Percentiles rank a stretch among this genome's conserved stretches.
Evolutionary conservation across 305 asterid genomes (phyloP).

Genomic region (Fraxinus platypoda): DNA sequence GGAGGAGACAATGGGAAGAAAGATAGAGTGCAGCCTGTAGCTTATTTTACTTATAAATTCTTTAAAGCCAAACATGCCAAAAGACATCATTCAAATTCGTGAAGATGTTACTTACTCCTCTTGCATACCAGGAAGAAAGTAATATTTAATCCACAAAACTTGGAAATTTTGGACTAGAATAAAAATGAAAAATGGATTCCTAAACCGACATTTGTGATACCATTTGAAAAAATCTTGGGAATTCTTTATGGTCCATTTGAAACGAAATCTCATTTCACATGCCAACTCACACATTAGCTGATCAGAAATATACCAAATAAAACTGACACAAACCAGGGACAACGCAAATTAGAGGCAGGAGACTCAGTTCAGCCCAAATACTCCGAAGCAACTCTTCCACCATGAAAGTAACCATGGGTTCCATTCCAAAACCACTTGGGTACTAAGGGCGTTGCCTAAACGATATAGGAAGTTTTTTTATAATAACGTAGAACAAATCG

Average conservation of each 20-base stretch:
- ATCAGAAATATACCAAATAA: slow-evolving; percentile 10
- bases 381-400: too few species aligned
- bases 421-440: not conserved
- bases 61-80: not conserved
- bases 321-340: not conserved
- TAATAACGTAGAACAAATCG: not conserved
- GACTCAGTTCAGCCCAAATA: too few species aligned
- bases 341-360: not conserved
- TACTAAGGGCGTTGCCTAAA: slow-evolving; percentile 3
- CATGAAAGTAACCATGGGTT: not conserved
- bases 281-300: slow-evolving; percentile 13
- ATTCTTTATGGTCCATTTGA: not conserved
- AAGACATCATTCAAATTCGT: too few species aligned
- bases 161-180: not conserved
- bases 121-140: too few species aligned
- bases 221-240: not conserved
- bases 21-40: not conserved
- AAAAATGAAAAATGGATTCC: not conserved
- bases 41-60: not conserved
- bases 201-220: not conserved
- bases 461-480: not conserved
- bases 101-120: too few species aligned
- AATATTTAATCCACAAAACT: not conserved
- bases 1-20: not conserved
- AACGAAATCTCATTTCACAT: slow-evolving; percentile 7